Evolutionary conservation across 192 early-diverging fungal genomes (phyloP).

Genomic region (Mortierella antarctica): DNA sequence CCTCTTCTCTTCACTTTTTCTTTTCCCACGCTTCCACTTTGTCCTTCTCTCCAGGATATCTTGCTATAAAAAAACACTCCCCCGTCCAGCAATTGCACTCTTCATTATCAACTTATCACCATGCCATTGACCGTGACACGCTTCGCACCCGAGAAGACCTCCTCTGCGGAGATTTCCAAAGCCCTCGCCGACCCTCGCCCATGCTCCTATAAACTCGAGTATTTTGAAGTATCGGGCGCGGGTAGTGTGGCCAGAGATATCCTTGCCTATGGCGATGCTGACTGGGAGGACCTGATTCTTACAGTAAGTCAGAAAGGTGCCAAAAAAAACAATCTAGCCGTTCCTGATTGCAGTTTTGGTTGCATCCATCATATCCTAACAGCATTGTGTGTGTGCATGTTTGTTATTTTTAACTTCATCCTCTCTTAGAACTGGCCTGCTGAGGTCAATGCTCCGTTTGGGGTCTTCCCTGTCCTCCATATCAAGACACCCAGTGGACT

Average conservation of each 20-base stretch:
- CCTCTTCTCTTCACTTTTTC: too few species aligned
- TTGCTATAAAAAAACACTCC: background rate
- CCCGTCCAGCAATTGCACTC: background rate
- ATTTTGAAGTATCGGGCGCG: constrained; percentile 15
- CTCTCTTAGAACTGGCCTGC: constrained; percentile 25
- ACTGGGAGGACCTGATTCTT: constrained; percentile 23
- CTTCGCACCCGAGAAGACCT: constrained; percentile 43
- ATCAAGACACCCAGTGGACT: constrained; percentile 22
- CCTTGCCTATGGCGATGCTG: constrained; percentile 19
- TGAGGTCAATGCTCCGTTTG: constrained; percentile 19
- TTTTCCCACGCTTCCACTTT: too few species aligned
- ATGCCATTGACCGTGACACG: constrained; percentile 22
- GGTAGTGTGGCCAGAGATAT: constrained; percentile 30
- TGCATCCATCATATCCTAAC: background rate
- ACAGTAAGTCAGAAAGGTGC: constrained; percentile 4
- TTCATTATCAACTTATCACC: background rate
- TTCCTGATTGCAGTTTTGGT: background rate
- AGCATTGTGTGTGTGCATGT: background rate
- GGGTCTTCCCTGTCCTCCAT: constrained; percentile 33
- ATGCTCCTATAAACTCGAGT: constrained; percentile 19
- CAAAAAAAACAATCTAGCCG: background rate
- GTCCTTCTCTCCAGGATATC: too few species aligned
- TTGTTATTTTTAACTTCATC: background rate
- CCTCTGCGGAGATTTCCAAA: constrained; percentile 30
- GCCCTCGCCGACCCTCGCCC: constrained; percentile 4